Base-by-base conservation (phyloP, 495 filamentous ascomycete species). In the Daldinia bambusicola region DNA sequence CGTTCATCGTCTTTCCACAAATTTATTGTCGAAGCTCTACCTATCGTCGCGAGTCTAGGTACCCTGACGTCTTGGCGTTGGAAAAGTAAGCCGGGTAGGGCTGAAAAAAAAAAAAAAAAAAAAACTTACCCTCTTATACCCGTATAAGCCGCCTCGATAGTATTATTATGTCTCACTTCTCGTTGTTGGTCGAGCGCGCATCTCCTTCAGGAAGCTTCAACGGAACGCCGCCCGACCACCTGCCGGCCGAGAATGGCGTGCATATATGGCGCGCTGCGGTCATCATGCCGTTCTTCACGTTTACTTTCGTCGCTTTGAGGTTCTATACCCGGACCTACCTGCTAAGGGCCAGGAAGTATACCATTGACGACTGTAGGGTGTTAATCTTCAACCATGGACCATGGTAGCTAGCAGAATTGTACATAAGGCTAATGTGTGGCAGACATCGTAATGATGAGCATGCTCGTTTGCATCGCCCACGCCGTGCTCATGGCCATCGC, bases 191-290 rank as follows among this genome's bases (percentile, higher is more conserved):
- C 53, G 62, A 69, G 13, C 66, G 71, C 20, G 34, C 66, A 14
- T 74, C 71, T 22, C 66, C 71, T 2, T 20, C 62, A 0, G 71
- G 71, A 16, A 22, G 41, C 10, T 70, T 74, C 22, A 51, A 63
- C 52, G 71, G 71, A 14, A 60, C 43, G 16, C 66, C 71, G 18
- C 71, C 71, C 12, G 67, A 55, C 38, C 38, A 51, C 9, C 22
- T 75, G 18, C 72, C 72, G 7, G 69, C 72, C 55, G 72, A 75
- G 43, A 72, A 72, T 69, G 72, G 72, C 1, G 16, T 72, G 14
- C 61, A 75, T 22, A 61, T 75, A 22, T 75, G 72, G 72, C 72
- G 72, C 20, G 26, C 65, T 5, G 72, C 72, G 18, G 62, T 75
- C 14, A 55, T 34, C 40, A 72, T 66, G 72, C 72, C 72, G 26